Percentiles rank a stretch among this genome's conserved stretches.
phyloP scores from a whole-genome alignment of 768 basidiomycete genomes.

The Boletales sp. region DNA sequence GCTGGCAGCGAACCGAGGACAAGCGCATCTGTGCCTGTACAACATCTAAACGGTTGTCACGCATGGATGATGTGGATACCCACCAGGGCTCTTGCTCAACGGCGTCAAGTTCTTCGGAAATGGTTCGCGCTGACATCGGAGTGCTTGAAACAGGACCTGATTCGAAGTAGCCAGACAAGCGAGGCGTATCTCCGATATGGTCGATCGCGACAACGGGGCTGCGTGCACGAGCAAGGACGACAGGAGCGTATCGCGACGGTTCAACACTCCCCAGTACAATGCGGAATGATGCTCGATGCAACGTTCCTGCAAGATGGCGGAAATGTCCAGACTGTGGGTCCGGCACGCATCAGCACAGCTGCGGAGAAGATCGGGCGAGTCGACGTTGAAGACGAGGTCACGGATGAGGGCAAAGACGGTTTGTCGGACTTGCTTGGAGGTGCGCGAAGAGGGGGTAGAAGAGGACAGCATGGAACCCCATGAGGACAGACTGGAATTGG shows the following conservation, averaged over 20 bases:
- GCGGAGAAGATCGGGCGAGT: conserved; percentile 20
- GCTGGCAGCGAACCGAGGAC: conserved; percentile 41
- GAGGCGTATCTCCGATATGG: conserved; percentile 57
- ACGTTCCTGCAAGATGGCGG: conserved; percentile 56
- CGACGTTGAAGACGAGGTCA: conserved; percentile 42
- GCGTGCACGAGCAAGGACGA: conserved; percentile 54
- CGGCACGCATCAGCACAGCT: conserved; percentile 58
- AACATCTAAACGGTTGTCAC: background rate
- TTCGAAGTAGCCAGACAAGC: conserved; percentile 48
- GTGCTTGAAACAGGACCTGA: conserved; percentile 24
- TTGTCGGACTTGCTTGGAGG: conserved; percentile 45
- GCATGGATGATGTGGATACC: background rate
- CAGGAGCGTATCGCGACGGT: conserved; percentile 40
- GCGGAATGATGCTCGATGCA: conserved; percentile 64
- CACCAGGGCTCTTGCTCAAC: conserved; percentile 12
- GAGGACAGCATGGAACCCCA: conserved; percentile 20
- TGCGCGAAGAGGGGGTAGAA: conserved; percentile 12
- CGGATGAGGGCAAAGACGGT: conserved; percentile 55
- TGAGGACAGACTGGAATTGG: conserved; percentile 5
- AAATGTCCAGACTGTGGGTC: conserved; percentile 46
- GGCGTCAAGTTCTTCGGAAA: conserved; percentile 9
- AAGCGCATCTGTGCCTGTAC: conserved; percentile 45
- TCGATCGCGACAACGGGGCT: conserved; percentile 37
- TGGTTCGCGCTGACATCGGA: conserved; percentile 14
- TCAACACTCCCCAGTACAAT: conserved; percentile 72